phyloP scores from a whole-genome alignment of 2,329 filamentous ascomycete species.

The Xylariales sp. region DNA sequence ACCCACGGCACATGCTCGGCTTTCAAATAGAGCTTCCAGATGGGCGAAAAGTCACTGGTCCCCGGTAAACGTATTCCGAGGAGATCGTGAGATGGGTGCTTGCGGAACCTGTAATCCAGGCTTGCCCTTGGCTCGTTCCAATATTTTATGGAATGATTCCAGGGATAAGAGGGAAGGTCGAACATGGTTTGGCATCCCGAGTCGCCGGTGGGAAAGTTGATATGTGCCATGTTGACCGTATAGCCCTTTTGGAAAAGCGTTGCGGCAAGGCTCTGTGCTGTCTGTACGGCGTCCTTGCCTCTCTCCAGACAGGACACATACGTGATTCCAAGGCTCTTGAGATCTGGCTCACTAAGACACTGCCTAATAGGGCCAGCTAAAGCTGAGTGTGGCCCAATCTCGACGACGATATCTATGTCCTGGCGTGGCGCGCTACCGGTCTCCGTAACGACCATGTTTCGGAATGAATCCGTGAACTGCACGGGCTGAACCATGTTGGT shows the following conservation, averaged over 20 bases:
- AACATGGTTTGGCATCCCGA: slow-evolving; percentile 10
- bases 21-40: slow-evolving; percentile 32
- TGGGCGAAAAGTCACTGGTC: not conserved
- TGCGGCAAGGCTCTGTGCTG: not conserved
- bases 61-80: slow-evolving; percentile 29
- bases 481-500: slow-evolving; percentile 45
- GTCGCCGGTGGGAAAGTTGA: slow-evolving; percentile 26
- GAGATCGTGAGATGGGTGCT: slow-evolving; percentile 33
- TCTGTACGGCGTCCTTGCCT: slow-evolving; percentile 34
- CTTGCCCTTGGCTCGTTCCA: slow-evolving; percentile 39
- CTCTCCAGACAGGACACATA: slow-evolving; percentile 37
- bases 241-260: slow-evolving; percentile 27
- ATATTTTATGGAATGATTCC: slow-evolving; percentile 34
- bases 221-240: slow-evolving; percentile 17
- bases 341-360: slow-evolving; percentile 6
- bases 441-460: slow-evolving; percentile 31
- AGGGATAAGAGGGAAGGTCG: slow-evolving; percentile 38
- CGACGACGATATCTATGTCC: slow-evolving; percentile 21
- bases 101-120: slow-evolving; percentile 22
- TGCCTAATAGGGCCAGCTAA: slow-evolving; percentile 51
- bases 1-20: slow-evolving; percentile 36
- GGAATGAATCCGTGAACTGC: slow-evolving; percentile 42
- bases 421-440: not conserved
- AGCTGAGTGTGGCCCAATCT: slow-evolving; percentile 51
- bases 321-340: slow-evolving; percentile 12